Evolutionary conservation across 345 rosid genomes (phyloP).

Genomic region (Carallia brachiata): DNA sequence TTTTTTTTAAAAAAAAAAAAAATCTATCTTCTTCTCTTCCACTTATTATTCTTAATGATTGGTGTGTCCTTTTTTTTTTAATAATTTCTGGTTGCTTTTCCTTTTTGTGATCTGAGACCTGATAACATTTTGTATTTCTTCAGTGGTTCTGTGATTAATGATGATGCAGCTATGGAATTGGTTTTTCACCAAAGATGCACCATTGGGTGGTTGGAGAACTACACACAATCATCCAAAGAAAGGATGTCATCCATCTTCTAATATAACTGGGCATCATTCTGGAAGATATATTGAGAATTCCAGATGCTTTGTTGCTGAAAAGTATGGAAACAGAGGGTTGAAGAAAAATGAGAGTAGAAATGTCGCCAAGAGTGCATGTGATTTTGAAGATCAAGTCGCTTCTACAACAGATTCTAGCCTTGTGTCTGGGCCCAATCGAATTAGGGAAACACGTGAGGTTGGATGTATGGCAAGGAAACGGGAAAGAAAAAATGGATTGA

Average conservation of each 20-base stretch:
- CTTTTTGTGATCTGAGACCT: not conserved
- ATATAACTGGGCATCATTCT: constrained; percentile 8
- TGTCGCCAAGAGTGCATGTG: constrained; percentile 18
- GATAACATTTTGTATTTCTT: constrained; percentile 17
- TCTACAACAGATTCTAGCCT: constrained; percentile 26
- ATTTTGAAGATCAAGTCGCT: constrained; percentile 12
- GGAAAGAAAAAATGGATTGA: constrained; percentile 19
- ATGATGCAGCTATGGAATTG: constrained; percentile 24
- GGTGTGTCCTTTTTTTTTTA: too few relatives aligned
- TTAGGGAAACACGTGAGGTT: constrained; percentile 15
- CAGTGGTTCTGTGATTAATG: constrained; percentile 26
- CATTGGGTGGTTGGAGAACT: constrained; percentile 62
- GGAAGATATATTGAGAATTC: constrained; percentile 5
- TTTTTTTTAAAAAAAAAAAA: too few relatives aligned
- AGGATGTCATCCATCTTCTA: not conserved
- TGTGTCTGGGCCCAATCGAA: constrained; percentile 20
- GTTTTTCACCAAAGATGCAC: constrained; percentile 27
- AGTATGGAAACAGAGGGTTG: constrained; percentile 20
- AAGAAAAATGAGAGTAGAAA: constrained; percentile 25
- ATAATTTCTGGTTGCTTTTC: not conserved
- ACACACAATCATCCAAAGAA: constrained; percentile 29
- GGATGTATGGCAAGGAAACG: constrained; percentile 10
- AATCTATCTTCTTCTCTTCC: not conserved
- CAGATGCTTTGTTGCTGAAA: constrained; percentile 24
- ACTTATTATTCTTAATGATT: not conserved